Percentiles rank a stretch among this genome's conserved stretches.
These are phyloP conservation scores for Claviceps spartinae DNA, from an alignment of 2,329 filamentous ascomycete species.

Conservation along the genomic window DNA sequence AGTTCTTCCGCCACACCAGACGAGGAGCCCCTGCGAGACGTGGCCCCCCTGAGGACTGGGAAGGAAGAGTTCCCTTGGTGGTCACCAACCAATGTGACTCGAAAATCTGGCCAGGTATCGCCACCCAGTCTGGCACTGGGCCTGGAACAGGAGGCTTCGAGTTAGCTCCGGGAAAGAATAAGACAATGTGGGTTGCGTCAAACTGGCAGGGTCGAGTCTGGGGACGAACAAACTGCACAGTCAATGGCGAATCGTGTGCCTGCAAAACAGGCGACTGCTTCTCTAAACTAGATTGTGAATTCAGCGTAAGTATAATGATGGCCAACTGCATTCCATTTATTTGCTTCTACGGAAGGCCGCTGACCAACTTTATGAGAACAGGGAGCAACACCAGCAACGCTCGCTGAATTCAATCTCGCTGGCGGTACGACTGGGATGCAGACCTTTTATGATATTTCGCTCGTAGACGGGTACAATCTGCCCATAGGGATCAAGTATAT, in stretches of 20 bases:
- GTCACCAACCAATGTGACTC: constrained; percentile 61
- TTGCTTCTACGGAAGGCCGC: not conserved
- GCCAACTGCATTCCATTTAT: not conserved
- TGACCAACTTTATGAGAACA: constrained; percentile 17
- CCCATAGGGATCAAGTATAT: constrained; percentile 51
- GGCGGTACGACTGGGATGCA: constrained; percentile 47
- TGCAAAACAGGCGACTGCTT: constrained; percentile 69
- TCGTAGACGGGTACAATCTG: constrained; percentile 76
- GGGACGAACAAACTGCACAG: constrained; percentile 74
- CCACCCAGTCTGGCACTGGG: constrained; percentile 57
- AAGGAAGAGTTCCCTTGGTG: constrained; percentile 42
- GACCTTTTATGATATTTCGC: constrained; percentile 72
- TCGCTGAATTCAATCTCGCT: constrained; percentile 68
- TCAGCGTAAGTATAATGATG: constrained; percentile 39
- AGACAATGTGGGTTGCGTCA: constrained; percentile 49
- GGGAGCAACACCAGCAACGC: constrained; percentile 60
- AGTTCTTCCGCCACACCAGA: constrained; percentile 15
- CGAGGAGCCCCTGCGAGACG: constrained; percentile 13
- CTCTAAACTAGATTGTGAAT: constrained; percentile 53
- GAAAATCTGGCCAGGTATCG: constrained; percentile 63
- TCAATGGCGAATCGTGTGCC: constrained; percentile 51
- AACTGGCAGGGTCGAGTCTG: constrained; percentile 75
- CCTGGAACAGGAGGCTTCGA: constrained; percentile 57
- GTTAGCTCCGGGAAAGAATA: constrained; percentile 43
- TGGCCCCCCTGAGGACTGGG: constrained; percentile 19